Evolutionary conservation across 2,329 filamentous ascomycete genomes (phyloP).

Genomic region (Aspergillus uvarum): DNA sequence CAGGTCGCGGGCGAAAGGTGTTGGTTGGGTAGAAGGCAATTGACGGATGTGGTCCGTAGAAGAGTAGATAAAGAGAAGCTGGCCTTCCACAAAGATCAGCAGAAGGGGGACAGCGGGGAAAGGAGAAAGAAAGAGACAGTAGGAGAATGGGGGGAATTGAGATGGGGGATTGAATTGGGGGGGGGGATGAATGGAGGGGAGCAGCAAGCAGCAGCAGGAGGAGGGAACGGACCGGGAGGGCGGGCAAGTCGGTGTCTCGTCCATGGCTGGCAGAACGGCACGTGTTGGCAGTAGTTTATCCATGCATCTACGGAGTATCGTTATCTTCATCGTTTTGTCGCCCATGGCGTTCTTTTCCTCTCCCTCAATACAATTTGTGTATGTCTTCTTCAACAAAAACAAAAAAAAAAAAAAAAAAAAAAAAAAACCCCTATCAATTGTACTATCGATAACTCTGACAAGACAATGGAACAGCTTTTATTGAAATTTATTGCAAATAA

Average conservation of each 20-base stretch:
- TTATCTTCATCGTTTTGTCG: too few species aligned
- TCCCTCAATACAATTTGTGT: too few species aligned
- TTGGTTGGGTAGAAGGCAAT: constrained; percentile 1
- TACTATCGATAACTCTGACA: too few species aligned
- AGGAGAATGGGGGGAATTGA: constrained; percentile 5
- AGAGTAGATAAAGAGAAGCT: constrained; percentile 1
- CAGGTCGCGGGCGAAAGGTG: constrained; percentile 5
- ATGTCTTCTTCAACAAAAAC: too few species aligned
- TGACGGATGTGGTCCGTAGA: constrained; percentile 4
- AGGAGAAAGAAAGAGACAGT: constrained; percentile 5
- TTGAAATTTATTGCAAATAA: too few species aligned
- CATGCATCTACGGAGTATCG: too few species aligned
- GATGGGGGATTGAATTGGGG: not conserved
- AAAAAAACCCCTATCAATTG: not conserved
- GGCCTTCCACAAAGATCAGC: constrained; percentile 2
- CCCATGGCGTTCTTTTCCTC: too few species aligned
- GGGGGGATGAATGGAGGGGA: not conserved
- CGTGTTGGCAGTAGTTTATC: too few species aligned
- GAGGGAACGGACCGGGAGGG: constrained; percentile 11
- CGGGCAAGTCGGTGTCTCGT: constrained; percentile 1
- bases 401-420: not conserved
- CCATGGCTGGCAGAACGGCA: not conserved
- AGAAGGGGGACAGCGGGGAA: not conserved
- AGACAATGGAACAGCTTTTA: too few species aligned
- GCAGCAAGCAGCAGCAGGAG: not conserved